Conservation (phyloP, 2,329 filamentous ascomycete species). For the Ophiostoma pallidulum region DNA sequence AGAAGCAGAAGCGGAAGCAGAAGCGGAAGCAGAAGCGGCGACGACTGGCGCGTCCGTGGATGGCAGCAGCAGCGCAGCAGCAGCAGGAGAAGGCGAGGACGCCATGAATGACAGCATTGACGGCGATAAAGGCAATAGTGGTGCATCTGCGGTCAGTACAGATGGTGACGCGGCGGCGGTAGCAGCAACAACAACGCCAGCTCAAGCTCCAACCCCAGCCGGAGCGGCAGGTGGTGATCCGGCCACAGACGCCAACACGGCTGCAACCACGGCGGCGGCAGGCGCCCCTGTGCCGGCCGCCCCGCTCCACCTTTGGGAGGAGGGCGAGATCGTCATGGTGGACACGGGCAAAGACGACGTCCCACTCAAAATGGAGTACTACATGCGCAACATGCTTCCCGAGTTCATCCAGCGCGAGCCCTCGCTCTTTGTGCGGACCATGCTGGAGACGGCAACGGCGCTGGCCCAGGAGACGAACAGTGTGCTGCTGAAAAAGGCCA, state of each 20-base stretch:
- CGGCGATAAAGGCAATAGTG: no score
- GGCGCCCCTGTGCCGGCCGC: constrained; percentile 27
- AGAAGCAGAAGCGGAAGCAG: no score
- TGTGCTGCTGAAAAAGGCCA: constrained; percentile 45
- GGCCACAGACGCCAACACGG: background rate
- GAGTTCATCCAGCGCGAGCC: constrained; percentile 51
- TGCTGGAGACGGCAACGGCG: constrained; percentile 40
- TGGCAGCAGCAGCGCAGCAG: no score
- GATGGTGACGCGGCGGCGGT: no score
- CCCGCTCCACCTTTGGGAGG: constrained; percentile 16
- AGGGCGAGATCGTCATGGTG: constrained; percentile 40
- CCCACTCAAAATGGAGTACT: constrained; percentile 47
- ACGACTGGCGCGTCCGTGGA: no score
- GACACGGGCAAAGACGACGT: constrained; percentile 54
- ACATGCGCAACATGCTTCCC: constrained; percentile 48
- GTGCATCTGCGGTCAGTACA: no score
- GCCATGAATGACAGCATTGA: no score
- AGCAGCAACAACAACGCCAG: background rate
- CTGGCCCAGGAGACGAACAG: constrained; percentile 42
- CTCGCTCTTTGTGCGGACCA: constrained; percentile 50
- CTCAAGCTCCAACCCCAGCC: background rate
- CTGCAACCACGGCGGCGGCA: background rate
- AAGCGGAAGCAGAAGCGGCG: no score
- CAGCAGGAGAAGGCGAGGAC: no score
- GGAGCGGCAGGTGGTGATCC: no score